Conservation (phyloP, 495 filamentous ascomycete genomes). For the Podospora fimiseda region DNA sequence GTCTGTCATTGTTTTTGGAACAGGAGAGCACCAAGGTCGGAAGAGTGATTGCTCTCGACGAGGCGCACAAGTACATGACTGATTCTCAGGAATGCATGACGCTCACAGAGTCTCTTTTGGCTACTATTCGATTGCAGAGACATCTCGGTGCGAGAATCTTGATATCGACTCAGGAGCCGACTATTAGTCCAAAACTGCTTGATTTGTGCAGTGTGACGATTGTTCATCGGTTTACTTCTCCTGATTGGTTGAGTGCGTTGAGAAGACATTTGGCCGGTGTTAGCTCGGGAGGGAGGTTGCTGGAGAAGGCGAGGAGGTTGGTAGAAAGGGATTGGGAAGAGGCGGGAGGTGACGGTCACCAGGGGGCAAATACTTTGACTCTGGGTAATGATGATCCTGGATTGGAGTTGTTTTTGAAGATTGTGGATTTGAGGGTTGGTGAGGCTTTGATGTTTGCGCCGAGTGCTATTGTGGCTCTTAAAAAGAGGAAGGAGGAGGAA, state of each 20-base stretch:
- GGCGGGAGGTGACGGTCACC: not conserved
- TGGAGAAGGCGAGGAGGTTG: conserved; percentile 13
- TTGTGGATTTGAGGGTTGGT: conserved; percentile 54
- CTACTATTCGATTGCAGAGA: conserved; percentile 61
- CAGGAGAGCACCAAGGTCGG: conserved; percentile 34
- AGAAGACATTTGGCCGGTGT: conserved; percentile 56
- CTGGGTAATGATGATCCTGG: conserved; percentile 22
- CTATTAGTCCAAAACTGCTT: conserved; percentile 60
- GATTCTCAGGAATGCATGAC: conserved; percentile 37
- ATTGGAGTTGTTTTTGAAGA: conserved; percentile 45
- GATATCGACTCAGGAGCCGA: conserved; percentile 76
- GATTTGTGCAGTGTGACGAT: conserved; percentile 68
- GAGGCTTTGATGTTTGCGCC: conserved; percentile 64
- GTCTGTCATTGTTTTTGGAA: conserved; percentile 55
- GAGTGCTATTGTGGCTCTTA: conserved; percentile 45
- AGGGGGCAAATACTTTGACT: conserved; percentile 4
- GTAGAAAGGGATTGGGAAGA: not conserved
- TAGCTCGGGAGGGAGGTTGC: conserved; percentile 18
- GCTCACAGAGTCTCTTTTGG: conserved; percentile 60
- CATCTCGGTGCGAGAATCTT: conserved; percentile 60
- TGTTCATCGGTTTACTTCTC: conserved; percentile 68
- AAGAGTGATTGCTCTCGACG: conserved; percentile 34
- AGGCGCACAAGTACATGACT: conserved; percentile 40
- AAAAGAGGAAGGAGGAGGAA: conserved; percentile 12
- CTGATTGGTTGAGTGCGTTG: conserved; percentile 59